Evolutionary conservation across 139 green algal genomes (phyloP).

Genomic region (Closterium sp.): DNA sequence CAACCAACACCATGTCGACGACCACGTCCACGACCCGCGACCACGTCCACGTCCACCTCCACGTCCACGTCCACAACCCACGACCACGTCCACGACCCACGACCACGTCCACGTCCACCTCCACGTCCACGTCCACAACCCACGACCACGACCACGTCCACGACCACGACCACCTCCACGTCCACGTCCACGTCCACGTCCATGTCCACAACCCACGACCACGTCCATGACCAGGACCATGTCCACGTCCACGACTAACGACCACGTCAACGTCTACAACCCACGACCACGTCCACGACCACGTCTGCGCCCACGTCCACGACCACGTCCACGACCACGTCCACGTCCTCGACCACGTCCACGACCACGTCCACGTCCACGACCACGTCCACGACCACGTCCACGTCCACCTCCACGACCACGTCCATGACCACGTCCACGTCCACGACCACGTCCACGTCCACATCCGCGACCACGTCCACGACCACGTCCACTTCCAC

Average conservation of each 20-base stretch:
- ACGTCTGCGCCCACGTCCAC: not conserved
- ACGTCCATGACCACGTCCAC: not conserved
- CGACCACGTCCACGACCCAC: not conserved
- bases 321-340: not conserved
- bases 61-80: too few relatives aligned
- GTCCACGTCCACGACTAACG: not conserved
- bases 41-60: too few relatives aligned
- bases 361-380: not conserved
- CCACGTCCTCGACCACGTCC: not conserved
- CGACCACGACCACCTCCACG: not conserved
- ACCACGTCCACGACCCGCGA: not conserved
- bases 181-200: not conserved
- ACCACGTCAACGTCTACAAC: not conserved
- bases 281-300: not conserved
- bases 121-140: not conserved
- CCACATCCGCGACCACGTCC: not conserved
- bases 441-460: not conserved
- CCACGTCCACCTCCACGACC: not conserved
- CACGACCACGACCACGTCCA: not conserved
- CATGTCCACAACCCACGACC: not conserved
- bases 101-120: not conserved
- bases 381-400: constrained; percentile 8
- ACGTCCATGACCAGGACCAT: not conserved
- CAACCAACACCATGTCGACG: not conserved
- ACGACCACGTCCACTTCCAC: not conserved